Percentiles rank a stretch among this genome's conserved stretches.
These are phyloP conservation scores for Trichoderma sp. DNA, from an alignment of 2,329 filamentous ascomycete species.

Conservation along the genomic window DNA sequence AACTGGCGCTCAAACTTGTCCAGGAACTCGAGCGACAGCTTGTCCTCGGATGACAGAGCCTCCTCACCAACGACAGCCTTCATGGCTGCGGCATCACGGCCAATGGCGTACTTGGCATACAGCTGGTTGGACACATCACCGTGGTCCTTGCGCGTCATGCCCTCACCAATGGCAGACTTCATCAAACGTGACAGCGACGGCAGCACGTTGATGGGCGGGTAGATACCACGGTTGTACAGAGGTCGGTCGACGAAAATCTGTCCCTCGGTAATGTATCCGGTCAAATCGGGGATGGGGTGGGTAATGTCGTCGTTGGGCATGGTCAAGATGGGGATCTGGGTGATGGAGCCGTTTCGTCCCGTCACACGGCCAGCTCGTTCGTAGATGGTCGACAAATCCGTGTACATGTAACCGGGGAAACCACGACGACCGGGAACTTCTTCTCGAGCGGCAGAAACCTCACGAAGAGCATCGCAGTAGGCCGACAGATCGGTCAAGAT, in stretches of 20 bases:
- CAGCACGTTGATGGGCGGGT: conserved; percentile 97
- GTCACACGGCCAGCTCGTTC: conserved; percentile 97
- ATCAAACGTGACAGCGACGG: conserved; percentile 98
- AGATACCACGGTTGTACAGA: conserved; percentile 93
- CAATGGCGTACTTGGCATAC: conserved; percentile 99
- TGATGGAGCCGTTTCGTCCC: conserved; percentile 97
- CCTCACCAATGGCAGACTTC: conserved; percentile 99
- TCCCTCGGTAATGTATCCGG: conserved; percentile 97
- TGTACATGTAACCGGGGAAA: conserved; percentile 99
- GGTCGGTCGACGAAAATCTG: conserved; percentile 97
- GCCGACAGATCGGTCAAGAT: conserved; percentile 97
- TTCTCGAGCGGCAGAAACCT: conserved; percentile 96
- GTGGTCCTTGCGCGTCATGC: conserved; percentile 94
- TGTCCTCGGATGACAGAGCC: conserved; percentile 91
- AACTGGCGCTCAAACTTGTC: conserved; percentile 98
- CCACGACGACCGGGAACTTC: conserved; percentile 98
- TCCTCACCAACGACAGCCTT: conserved; percentile 99
- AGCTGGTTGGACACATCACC: conserved; percentile 99
- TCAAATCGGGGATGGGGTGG: conserved; percentile 97
- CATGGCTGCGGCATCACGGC: conserved; percentile 97
- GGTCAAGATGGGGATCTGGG: conserved; percentile 96
- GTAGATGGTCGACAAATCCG: conserved; percentile 99
- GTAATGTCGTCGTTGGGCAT: conserved; percentile 99
- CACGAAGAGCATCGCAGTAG: conserved; percentile 97
- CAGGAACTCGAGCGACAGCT: conserved; percentile 94